Conservation (phyloP, 345 rosid genomes). For the Salix udensis region DNA sequence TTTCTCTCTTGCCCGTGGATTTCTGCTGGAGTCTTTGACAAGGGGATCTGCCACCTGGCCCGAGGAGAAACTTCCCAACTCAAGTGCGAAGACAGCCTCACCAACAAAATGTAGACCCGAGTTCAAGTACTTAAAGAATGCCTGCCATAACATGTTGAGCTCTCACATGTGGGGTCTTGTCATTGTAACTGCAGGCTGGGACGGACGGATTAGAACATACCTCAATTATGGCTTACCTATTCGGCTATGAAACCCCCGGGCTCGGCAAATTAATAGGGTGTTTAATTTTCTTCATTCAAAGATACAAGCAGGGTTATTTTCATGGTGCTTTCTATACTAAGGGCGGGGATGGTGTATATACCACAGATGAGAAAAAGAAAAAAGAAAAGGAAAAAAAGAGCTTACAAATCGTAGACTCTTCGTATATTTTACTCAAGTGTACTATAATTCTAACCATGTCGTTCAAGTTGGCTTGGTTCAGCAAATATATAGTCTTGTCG, state of each 20-base stretch:
- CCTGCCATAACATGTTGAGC: constrained; percentile 45
- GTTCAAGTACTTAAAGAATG: constrained; percentile 55
- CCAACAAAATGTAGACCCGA: constrained; percentile 44
- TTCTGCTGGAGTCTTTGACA: constrained; percentile 39
- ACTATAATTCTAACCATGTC: not conserved
- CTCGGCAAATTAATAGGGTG: not conserved
- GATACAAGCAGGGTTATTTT: not conserved
- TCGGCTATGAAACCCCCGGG: constrained; percentile 28
- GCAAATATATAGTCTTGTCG: not conserved
- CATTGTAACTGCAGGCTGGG: constrained; percentile 69
- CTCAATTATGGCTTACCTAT: constrained; percentile 71
- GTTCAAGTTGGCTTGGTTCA: not conserved
- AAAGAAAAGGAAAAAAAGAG: not conserved
- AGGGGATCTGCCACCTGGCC: constrained; percentile 78
- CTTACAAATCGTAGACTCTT: not conserved
- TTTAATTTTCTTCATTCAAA: not conserved
- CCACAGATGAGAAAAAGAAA: not conserved
- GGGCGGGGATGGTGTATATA: not conserved
- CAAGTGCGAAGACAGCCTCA: constrained; percentile 31
- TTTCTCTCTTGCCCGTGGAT: constrained; percentile 43
- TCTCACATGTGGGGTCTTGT: constrained; percentile 68
- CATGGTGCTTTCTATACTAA: not conserved
- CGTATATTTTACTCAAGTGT: not conserved
- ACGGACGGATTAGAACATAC: constrained; percentile 65
- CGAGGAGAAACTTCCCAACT: constrained; percentile 57